Conservation (phyloP, 164 flowering plant genomes). For the Vitis riparia region DNA sequence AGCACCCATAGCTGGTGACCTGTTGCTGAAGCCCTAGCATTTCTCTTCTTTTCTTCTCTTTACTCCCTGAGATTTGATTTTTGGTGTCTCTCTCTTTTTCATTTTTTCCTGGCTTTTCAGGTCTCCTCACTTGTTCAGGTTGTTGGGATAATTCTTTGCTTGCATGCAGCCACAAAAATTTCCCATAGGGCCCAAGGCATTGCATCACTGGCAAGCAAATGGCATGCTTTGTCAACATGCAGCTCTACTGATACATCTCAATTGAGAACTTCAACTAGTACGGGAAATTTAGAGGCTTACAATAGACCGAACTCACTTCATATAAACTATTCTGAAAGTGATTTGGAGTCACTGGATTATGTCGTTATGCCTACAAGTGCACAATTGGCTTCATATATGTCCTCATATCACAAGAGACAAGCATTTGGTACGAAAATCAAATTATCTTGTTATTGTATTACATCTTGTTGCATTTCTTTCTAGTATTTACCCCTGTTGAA, state of each 20-base stretch:
- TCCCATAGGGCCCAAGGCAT: constrained; percentile 85
- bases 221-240: constrained; percentile 84
- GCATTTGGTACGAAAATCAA: constrained; percentile 63
- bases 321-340: constrained; percentile 64
- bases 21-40: neutral
- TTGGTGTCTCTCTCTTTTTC: neutral
- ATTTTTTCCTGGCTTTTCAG: constrained; percentile 19
- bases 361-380: constrained; percentile 34
- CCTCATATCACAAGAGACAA: constrained; percentile 77
- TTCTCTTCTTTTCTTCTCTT: neutral
- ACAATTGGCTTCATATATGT: constrained; percentile 55
- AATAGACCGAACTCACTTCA: constrained; percentile 19
- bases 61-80: neutral
- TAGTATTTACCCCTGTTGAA: no score
- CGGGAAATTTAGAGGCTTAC: constrained; percentile 40
- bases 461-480: neutral
- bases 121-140: constrained; percentile 72
- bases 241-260: constrained; percentile 42
- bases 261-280: constrained; percentile 39
- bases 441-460: neutral
- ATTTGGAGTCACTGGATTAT: constrained; percentile 70
- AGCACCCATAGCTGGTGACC: no score
- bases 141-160: constrained; percentile 67
- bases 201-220: constrained; percentile 71
- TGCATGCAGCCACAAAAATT: constrained; percentile 83